A percentile compares a stretch with the other conserved stretches of the same genome.
phyloP scores from a whole-genome alignment of 441 rosid genomes.

The Manihot esculenta region DNA sequence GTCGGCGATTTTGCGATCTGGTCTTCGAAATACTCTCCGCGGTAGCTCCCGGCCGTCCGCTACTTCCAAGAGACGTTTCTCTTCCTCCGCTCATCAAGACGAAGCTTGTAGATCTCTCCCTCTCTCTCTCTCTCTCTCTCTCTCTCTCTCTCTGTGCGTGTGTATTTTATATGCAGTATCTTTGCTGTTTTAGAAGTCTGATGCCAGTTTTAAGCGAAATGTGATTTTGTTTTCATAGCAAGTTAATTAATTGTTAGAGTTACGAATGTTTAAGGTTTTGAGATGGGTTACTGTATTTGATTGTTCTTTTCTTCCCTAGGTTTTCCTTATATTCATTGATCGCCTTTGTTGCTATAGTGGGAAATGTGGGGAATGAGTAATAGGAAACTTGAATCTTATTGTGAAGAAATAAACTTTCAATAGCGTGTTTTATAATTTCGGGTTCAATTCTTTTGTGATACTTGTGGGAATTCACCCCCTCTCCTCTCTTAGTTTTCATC shows the following conservation, averaged over 20 bases:
- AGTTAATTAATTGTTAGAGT: neutral
- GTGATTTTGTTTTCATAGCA: neutral
- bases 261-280: neutral
- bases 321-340: no score
- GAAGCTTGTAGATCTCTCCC: constrained; percentile 54
- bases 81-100: constrained; percentile 76
- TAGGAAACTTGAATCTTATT: neutral
- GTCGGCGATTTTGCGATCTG: constrained; percentile 70
- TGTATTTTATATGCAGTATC: no score
- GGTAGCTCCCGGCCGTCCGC: constrained; percentile 50
- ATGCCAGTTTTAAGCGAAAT: neutral
- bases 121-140: constrained; percentile 5
- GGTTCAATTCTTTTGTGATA: no score
- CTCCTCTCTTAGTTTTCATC: neutral
- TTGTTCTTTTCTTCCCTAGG: no score
- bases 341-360: neutral
- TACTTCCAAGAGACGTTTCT: constrained; percentile 57
- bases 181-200: neutral
- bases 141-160: neutral
- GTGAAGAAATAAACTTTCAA: neutral
- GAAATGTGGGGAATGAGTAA: neutral
- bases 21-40: constrained; percentile 58
- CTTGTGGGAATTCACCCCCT: no score
- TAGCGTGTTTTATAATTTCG: neutral
- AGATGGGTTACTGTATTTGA: neutral